phyloP scores from a whole-genome alignment of 2,329 filamentous ascomycete species.

The Paraconiothyrium sp. region DNA sequence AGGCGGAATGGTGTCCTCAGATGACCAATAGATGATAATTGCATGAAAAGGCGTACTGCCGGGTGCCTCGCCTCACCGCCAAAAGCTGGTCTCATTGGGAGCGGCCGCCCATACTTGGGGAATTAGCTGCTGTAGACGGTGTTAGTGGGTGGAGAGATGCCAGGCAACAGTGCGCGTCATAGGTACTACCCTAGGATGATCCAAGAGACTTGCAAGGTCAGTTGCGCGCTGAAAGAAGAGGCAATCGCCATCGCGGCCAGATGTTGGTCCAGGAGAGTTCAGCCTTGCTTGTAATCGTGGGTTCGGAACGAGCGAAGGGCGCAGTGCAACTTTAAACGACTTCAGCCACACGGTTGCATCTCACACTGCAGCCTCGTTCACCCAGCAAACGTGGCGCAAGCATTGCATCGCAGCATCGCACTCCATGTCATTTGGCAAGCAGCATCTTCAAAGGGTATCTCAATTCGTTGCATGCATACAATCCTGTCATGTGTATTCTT shows the following conservation, averaged over 20 bases:
- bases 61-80: neutral
- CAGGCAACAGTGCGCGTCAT: neutral
- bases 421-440: neutral
- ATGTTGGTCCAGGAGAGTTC: neutral
- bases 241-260: neutral
- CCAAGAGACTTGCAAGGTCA: neutral
- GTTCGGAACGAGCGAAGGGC: neutral
- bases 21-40: neutral
- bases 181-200: too few species aligned
- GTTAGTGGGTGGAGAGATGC: neutral
- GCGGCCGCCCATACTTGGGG: too few species aligned
- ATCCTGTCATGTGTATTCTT: conserved; percentile 2
- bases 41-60: neutral
- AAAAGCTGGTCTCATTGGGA: too few species aligned
- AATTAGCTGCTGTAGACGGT: too few species aligned
- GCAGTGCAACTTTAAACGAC: neutral
- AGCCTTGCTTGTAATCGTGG: too few species aligned
- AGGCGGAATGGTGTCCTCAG: neutral
- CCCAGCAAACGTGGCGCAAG: neutral
- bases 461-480: neutral
- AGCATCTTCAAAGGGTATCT: conserved; percentile 2
- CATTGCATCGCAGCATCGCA: neutral
- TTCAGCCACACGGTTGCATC: neutral
- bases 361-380: neutral
- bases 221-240: conserved; percentile 1